Evolutionary conservation across 1,139 yeast species (phyloP), one percentile per base, ranked within the genome.

Genomic region (Saccharomyces pastorianus): DNA sequence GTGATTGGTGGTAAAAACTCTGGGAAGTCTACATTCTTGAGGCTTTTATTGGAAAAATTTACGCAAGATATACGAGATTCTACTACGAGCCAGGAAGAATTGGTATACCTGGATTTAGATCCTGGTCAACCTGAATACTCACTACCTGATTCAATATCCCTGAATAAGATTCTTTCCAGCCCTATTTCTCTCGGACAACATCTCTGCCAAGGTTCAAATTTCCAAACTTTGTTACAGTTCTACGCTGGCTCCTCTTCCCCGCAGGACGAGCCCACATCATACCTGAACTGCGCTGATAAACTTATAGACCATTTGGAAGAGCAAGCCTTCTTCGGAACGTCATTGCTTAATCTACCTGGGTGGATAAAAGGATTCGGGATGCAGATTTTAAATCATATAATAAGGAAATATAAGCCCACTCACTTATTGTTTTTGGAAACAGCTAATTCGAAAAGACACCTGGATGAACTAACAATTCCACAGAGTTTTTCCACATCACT

Each of bases 321-420:
- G 23, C 58, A 60, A 47, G 55, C 61, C 9, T 64, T 71, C 47
- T 66, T 71, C 48, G 71, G 76, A 25, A 76, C 79, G 8, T 71
- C 90, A 11, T 69, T 93, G 1, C 76, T 91, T 3, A 91, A 91
- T 62, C 82, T 95, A 0, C 95, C 97, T 0, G 97, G 98, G 0
- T 91, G 97, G 97, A 80, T 90, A 27, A 88, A 87, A 69, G 98
- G 98, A 0, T 83, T 82, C 57, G 99, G 98, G 0, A 76, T 84
- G 41, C 85, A 84, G 54, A 70, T 91, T 8, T 73, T 88, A 23
- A 72, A 71, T 14, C 73, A 77, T 14, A 71, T 89, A 1, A 73
- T 85, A 1, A 59, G 64, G 0, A 59, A 70, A 8, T 68, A 81
- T 1, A 68, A 73, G n/a, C 88, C 95, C 0, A 77, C 84, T 0